Base-by-base conservation (phyloP, 2,329 filamentous ascomycete species). In the Westerdykella ornata region DNA sequence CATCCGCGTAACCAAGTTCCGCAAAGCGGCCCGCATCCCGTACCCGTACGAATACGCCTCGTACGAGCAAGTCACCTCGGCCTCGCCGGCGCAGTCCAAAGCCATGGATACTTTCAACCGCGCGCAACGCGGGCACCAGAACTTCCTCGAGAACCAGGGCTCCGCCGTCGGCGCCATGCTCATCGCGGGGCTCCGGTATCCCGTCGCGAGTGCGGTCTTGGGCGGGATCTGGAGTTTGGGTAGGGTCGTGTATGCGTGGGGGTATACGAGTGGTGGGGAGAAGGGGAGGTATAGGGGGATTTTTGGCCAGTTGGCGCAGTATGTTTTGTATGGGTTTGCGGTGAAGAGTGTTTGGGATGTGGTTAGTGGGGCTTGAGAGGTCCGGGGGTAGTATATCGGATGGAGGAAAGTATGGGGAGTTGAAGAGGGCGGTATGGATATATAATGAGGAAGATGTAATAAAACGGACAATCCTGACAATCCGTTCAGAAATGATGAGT, bases 11-110 rank as follows among this genome's bases (percentile, higher is more conserved):
- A 57, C 56, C 35, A 16, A 32, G 16, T 65, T 70, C 60, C 76
- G 79, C 63, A 73, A 72, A 50, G 53, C 61, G 3, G 75, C 77
- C 46, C 68, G 72, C 32, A 65, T 81, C 45, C 67, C 68, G 13
- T 81, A 81, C 60, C 79, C 79, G 12, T 74, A 76, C 64, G 63
- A 68, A 57, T 80, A 78, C 64, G 78, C 79, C 20, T 74, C 74
- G 16, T 62, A 68, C 37, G 71, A 75, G 45, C 72, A 79, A 59
- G 68, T 76, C 59, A 70, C 58, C 28, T 54, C 62, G 13, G 60
- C 65, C 3, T 50, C 61, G 2, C 54, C 62, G 15, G 56, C 62
- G 12, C 69, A 51, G 53, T 63, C 56, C 66, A 71, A 65, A 65
- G 63, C 54, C 16, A 60, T 72, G 54, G 59, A 71, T 44, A 52